These are phyloP conservation scores for Fusarium virguliforme DNA, from an alignment of 2,329 filamentous ascomycete genomes.

Conservation along the genomic window DNA sequence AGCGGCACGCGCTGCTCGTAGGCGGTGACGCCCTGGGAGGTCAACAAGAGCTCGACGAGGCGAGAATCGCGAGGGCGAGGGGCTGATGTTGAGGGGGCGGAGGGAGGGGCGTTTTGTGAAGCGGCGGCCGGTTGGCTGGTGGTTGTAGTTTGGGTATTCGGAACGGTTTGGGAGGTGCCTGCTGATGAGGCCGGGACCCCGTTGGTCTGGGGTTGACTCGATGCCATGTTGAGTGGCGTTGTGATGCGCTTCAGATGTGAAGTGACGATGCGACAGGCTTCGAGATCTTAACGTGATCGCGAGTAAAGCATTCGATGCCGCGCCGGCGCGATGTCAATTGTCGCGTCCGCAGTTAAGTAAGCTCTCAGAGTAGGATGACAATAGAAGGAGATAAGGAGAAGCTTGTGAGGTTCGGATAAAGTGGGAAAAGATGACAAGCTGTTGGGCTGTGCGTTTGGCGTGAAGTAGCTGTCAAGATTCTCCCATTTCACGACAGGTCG, in stretches of 20 bases:
- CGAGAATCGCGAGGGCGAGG: conserved; percentile 83
- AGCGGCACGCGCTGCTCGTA: conserved; percentile 89
- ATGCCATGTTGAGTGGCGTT: conserved; percentile 51
- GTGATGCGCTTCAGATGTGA: not conserved
- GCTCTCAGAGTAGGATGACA: not conserved
- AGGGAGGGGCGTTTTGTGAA: conserved; percentile 48
- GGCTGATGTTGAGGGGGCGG: conserved; percentile 59
- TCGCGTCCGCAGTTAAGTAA: not conserved
- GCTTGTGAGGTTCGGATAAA: not conserved
- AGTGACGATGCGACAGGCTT: conserved; percentile 13
- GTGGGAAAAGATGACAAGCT: not conserved
- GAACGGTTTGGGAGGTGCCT: conserved; percentile 57
- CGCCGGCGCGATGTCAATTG: conserved; percentile 13
- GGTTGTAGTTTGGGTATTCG: conserved; percentile 57
- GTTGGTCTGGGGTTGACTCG: conserved; percentile 68
- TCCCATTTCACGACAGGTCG: conserved; percentile 14
- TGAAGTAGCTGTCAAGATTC: conserved; percentile 17
- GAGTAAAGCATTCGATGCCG: conserved; percentile 18
- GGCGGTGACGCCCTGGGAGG: conserved; percentile 82
- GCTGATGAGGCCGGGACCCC: conserved; percentile 63
- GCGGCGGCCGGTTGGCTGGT: conserved; percentile 49
- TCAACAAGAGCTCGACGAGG: conserved; percentile 84
- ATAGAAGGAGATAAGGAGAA: not conserved
- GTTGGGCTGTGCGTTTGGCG: conserved; percentile 7
- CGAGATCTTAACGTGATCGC: conserved; percentile 18